Conservation (phyloP, 176 grass and related monocot species). For the Dactylis glomerata region DNA sequence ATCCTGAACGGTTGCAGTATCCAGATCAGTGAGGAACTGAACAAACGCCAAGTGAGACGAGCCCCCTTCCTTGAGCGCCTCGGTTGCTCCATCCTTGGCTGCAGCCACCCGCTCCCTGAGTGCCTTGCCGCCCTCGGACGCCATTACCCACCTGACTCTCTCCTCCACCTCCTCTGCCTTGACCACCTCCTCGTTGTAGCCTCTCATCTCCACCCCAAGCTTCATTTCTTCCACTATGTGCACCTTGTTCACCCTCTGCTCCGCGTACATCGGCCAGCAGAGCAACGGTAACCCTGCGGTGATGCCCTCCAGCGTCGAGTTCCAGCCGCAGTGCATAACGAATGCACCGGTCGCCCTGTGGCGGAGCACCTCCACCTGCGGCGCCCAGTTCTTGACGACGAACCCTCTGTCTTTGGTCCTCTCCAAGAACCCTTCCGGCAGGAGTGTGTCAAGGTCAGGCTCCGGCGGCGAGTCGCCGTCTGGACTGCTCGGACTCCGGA, state of each 20-base stretch:
- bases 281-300: slow-evolving; percentile 37
- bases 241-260: slow-evolving; percentile 61
- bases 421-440: slow-evolving; percentile 43
- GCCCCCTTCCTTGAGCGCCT: slow-evolving; percentile 19
- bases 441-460: slow-evolving; percentile 31
- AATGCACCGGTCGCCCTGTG: slow-evolving; percentile 40
- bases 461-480: neutral
- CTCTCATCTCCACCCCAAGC: slow-evolving; percentile 38
- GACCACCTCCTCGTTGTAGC: slow-evolving; percentile 35
- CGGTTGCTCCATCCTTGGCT: neutral
- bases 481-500: slow-evolving; percentile 16
- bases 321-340: slow-evolving; percentile 42
- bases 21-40: no score
- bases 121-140: slow-evolving; percentile 8
- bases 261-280: slow-evolving; percentile 49
- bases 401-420: slow-evolving; percentile 20
- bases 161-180: slow-evolving; percentile 33
- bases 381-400: slow-evolving; percentile 45
- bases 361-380: slow-evolving; percentile 48
- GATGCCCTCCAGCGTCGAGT: slow-evolving; percentile 44
- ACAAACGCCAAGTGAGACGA: slow-evolving; percentile 20
- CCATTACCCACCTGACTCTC: slow-evolving; percentile 42
- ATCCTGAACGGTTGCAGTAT: no score
- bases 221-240: slow-evolving; percentile 38
- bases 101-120: neutral